Percentiles rank a stretch among this genome's conserved stretches.
phyloP scores from a whole-genome alignment of 2,329 filamentous ascomycete species.

The Penicillium decumbens region DNA sequence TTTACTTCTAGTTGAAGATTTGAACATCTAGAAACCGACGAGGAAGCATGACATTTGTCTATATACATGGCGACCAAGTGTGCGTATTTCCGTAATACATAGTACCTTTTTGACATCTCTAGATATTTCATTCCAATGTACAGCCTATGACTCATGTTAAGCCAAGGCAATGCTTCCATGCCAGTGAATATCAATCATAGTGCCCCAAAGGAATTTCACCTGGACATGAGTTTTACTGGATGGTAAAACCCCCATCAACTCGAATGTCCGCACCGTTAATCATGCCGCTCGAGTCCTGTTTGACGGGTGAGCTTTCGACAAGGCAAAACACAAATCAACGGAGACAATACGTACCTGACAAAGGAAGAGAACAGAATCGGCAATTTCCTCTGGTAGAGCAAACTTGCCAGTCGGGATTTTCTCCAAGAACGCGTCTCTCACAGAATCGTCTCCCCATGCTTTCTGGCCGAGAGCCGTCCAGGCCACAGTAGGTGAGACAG shows the following conservation, averaged over 20 bases:
- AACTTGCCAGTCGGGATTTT: slow-evolving; percentile 41
- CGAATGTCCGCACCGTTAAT: slow-evolving; percentile 41
- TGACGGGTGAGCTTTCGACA: not conserved
- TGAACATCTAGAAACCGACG: no score
- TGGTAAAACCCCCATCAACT: slow-evolving; percentile 41
- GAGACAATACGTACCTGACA: slow-evolving; percentile 30
- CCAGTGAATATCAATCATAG: not conserved
- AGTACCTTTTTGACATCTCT: no score
- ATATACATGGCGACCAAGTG: no score
- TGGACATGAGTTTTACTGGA: slow-evolving; percentile 18
- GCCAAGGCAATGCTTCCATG: not conserved
- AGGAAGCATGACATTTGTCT: no score
- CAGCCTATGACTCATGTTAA: not conserved
- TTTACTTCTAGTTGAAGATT: no score
- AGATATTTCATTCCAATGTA: not conserved
- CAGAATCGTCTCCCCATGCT: slow-evolving; percentile 37
- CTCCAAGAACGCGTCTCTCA: slow-evolving; percentile 35
- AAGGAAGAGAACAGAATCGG: slow-evolving; percentile 38
- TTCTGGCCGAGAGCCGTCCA: slow-evolving; percentile 47
- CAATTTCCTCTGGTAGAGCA: slow-evolving; percentile 39
- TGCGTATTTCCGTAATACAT: no score
- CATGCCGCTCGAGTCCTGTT: slow-evolving; percentile 39
- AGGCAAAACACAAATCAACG: not conserved
- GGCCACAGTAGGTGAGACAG: slow-evolving; percentile 45
- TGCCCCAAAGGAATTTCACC: not conserved